Conservation (phyloP, 352 stramenopile genomes). For the Globisporangium sylvaticum region DNA sequence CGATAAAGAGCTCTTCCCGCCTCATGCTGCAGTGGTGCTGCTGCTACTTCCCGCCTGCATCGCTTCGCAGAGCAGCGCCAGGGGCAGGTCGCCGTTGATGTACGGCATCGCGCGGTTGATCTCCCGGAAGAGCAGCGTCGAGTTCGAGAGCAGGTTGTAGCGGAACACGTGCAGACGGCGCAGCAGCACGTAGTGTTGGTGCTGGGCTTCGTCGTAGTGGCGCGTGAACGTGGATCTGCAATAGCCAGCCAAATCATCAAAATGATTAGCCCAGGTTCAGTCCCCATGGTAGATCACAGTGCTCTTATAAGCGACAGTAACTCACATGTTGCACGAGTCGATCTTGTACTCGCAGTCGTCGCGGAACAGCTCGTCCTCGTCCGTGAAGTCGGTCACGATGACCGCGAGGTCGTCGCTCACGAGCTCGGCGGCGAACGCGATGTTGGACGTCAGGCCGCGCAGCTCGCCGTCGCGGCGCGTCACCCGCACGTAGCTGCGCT, state of each 20-base stretch:
- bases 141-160: conserved; percentile 46
- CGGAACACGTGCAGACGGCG: conserved; percentile 32
- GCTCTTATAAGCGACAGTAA: background rate
- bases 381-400: background rate
- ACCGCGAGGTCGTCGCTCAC: background rate
- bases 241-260: background rate
- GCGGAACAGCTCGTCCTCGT: background rate
- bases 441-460: background rate
- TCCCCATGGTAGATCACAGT: background rate
- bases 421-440: background rate
- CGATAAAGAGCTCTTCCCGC: background rate
- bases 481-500: background rate
- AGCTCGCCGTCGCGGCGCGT: background rate
- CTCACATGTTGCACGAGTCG: background rate
- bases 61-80: conserved; percentile 37
- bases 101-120: conserved; percentile 33
- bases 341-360: background rate
- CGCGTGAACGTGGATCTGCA: background rate
- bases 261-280: background rate
- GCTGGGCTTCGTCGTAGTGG: background rate
- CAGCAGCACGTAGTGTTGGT: background rate
- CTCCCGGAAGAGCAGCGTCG: conserved; percentile 31
- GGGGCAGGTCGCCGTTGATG: conserved; percentile 45
- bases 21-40: background rate
- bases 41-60: background rate